A percentile compares a stretch with the other conserved stretches of the same genome.
These are phyloP conservation scores for Magnolia kwangsiensis DNA, from an alignment of 164 flowering plant genomes.

Conservation along the genomic window DNA sequence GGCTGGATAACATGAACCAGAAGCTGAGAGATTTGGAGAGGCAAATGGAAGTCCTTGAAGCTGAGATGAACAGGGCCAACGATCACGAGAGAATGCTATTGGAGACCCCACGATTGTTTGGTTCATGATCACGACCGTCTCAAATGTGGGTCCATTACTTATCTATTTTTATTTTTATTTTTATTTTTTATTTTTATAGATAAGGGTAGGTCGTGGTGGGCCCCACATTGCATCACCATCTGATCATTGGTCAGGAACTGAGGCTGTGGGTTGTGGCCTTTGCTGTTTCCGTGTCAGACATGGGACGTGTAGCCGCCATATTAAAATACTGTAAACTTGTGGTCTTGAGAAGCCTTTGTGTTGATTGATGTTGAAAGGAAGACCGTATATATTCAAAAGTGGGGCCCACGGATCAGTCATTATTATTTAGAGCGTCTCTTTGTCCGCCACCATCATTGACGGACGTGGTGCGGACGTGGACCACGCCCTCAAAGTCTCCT, in stretches of 20 bases:
- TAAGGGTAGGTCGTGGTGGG: background rate
- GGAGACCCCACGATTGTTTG: background rate
- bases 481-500: too few relatives aligned
- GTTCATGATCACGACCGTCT: background rate
- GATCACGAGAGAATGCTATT: background rate
- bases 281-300: too few relatives aligned
- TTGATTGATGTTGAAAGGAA: too few relatives aligned
- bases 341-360: too few relatives aligned
- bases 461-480: too few relatives aligned
- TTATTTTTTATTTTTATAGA: background rate
- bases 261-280: background rate
- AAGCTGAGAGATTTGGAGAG: constrained; percentile 18
- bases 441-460: too few relatives aligned
- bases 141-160: background rate
- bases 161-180: background rate
- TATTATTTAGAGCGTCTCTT: too few relatives aligned
- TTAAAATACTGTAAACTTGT: background rate
- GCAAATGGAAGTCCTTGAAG: constrained; percentile 14
- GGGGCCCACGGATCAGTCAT: too few relatives aligned
- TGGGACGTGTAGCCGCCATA: background rate
- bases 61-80: constrained; percentile 13
- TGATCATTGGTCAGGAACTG: background rate
- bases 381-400: too few relatives aligned
- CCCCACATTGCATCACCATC: background rate
- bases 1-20: constrained; percentile 15